Evolutionary conservation across 306 rosid species (phyloP).

Genomic region (Benincasa hispida): DNA sequence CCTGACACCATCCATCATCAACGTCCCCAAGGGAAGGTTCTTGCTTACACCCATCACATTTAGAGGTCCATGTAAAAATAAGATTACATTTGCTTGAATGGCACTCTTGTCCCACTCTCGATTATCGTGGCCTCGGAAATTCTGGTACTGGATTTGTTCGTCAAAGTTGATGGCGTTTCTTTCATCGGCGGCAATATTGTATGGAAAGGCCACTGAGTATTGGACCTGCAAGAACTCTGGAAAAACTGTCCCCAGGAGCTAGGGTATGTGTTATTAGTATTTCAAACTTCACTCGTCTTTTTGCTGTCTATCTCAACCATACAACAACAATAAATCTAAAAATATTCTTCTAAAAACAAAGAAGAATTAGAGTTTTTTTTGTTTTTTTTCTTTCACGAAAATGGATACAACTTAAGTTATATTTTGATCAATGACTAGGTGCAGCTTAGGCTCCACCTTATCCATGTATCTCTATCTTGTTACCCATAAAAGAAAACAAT

Average conservation of each 20-base stretch:
- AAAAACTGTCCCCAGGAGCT: constrained; percentile 41
- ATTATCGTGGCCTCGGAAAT: constrained; percentile 27
- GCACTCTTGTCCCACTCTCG: constrained; percentile 42
- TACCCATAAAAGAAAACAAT: too few relatives aligned
- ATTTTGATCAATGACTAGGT: too few relatives aligned
- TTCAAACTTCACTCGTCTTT: too few relatives aligned
- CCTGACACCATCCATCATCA: constrained; percentile 16
- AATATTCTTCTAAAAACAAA: too few relatives aligned
- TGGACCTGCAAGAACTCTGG: constrained; percentile 44
- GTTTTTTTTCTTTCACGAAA: too few relatives aligned
- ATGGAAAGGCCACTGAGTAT: constrained; percentile 36
- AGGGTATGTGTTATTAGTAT: constrained; percentile 17
- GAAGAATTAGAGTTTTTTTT: too few relatives aligned
- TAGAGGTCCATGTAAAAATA: constrained; percentile 42
- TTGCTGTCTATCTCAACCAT: too few relatives aligned
- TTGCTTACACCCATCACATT: constrained; percentile 22
- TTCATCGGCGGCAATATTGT: constrained; percentile 35
- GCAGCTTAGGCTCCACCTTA: too few relatives aligned
- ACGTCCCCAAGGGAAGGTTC: constrained; percentile 54
- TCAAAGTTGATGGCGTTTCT: constrained; percentile 20
- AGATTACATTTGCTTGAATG: constrained; percentile 24
- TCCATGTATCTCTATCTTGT: too few relatives aligned
- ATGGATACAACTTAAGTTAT: too few relatives aligned
- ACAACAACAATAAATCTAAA: too few relatives aligned
- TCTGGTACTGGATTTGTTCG: constrained; percentile 53